phyloP scores from a whole-genome alignment of 2,329 filamentous ascomycete species.

The Ustilaginoidea virens region DNA sequence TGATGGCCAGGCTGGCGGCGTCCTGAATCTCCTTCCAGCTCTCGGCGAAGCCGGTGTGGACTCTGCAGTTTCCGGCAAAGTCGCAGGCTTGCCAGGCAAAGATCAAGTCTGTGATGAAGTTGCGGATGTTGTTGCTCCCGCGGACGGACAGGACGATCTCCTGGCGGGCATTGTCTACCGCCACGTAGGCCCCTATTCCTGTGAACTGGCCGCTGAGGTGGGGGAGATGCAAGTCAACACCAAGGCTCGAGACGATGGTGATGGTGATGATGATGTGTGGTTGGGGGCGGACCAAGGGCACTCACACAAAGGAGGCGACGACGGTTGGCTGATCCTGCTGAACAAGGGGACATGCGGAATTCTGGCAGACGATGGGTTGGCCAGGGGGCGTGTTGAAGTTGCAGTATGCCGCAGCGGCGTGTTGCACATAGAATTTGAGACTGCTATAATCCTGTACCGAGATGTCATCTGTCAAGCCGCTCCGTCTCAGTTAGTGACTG shows the following conservation, averaged over 20 bases:
- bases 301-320: conserved; percentile 25
- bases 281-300: neutral
- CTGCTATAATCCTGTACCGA: conserved; percentile 18
- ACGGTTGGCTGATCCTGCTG: conserved; percentile 26
- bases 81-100: conserved; percentile 15
- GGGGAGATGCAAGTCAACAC: too few relatives aligned
- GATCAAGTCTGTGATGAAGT: conserved; percentile 42
- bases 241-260: too few relatives aligned
- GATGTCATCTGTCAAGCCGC: conserved; percentile 7
- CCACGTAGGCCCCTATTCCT: conserved; percentile 35
- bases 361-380: conserved; percentile 25
- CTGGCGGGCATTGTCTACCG: conserved; percentile 29
- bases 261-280: conserved; percentile 3
- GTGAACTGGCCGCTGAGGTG: conserved; percentile 21
- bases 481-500: neutral
- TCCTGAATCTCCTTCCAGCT: conserved; percentile 39
- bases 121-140: conserved; percentile 41
- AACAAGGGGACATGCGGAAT: conserved; percentile 27
- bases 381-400: conserved; percentile 27
- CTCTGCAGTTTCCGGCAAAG: conserved; percentile 26
- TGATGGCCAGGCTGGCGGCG: conserved; percentile 26
- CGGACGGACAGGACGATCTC: conserved; percentile 46
- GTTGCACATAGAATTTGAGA: conserved; percentile 34
- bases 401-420: conserved; percentile 37
- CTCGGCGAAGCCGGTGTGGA: conserved; percentile 43